Base-by-base conservation (phyloP, 2,329 filamentous ascomycete species). In the Aspergillus tubingensis region DNA sequence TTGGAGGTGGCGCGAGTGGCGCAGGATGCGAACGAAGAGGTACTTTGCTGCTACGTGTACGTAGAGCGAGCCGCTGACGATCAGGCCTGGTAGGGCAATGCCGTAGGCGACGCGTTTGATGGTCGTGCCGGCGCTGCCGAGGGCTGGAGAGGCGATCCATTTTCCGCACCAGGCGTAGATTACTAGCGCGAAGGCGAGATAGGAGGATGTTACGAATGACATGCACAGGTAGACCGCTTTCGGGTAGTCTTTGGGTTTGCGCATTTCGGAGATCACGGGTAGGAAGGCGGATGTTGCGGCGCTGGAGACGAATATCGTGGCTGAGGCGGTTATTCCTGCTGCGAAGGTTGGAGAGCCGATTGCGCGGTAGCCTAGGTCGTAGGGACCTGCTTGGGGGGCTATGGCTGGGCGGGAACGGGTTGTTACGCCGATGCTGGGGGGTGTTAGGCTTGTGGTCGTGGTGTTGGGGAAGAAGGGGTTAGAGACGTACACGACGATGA, bases 191-290 rank as follows among this genome's bases (percentile, higher is more conserved):
- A 88, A 86, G 32, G 81, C 80, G 10, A 87, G 76, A 67, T 88
- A 88, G 0, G 82, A 81, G 0, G 81, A 78, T 0, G 82, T 83
- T 4, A 86, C 84, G 54, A 88, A 72, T 15, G 72, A 76, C 85
- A 87, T 86, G 72, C 83, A 86, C 13, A 82, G 72, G 67, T 82
- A 87, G 0, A 88, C 77, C 0, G 86, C 82, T 70, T 87, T 88
- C 61, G 80, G 81, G 71, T 84, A 89, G 65, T 88, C 84, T 19
- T 77, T 78, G 0, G 86, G 86, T 30, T 80, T 78, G 44, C 76
- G 78, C 86, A 89, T 89, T 74, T 89, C 87, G 0, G 83, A 84
- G 56, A 89, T 88, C 60, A 89, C 84, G 4, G 86, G 85, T 1
- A 89, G 74, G 67, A 88, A 89, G 1, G 85, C 84, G 0, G 82